A percentile compares a stretch with the other conserved stretches of the same genome.
Evolutionary conservation across 805 yeast genomes (phyloP).

Genomic region (Yarrowia keelungensis): DNA sequence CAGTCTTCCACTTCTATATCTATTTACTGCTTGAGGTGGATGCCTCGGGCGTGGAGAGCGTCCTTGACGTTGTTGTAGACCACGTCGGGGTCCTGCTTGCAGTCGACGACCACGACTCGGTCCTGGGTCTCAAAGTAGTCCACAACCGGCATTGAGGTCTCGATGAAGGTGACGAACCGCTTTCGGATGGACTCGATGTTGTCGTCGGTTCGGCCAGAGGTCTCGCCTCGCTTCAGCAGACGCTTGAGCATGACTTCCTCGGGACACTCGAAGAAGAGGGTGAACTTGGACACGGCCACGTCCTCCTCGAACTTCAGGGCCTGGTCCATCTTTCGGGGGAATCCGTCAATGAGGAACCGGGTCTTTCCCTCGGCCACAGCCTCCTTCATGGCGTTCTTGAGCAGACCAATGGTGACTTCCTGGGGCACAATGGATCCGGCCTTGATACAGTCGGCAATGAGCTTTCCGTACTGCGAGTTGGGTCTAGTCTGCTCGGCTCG

Average conservation of each 20-base stretch:
- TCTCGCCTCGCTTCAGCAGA: slow-evolving; percentile 88
- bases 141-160: slow-evolving; percentile 36
- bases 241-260: slow-evolving; percentile 84
- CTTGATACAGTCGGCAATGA: slow-evolving; percentile 81
- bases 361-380: slow-evolving; percentile 57
- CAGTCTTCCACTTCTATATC: neutral
- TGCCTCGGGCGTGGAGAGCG: slow-evolving; percentile 58
- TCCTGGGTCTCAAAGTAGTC: slow-evolving; percentile 45
- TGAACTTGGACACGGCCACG: slow-evolving; percentile 51
- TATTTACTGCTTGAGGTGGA: slow-evolving; percentile 28
- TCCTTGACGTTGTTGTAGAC: slow-evolving; percentile 74
- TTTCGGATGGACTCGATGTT: slow-evolving; percentile 89
- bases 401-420: slow-evolving; percentile 81
- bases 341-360: slow-evolving; percentile 89
- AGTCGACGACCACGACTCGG: slow-evolving; percentile 77
- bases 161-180: slow-evolving; percentile 63
- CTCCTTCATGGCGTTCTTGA: slow-evolving; percentile 77
- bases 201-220: slow-evolving; percentile 93
- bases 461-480: slow-evolving; percentile 82
- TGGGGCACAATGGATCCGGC: slow-evolving; percentile 96
- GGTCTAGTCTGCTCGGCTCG: slow-evolving; percentile 88
- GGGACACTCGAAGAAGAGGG: slow-evolving; percentile 62
- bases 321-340: slow-evolving; percentile 98
- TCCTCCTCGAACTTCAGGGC: slow-evolving; percentile 89
- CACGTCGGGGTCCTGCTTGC: slow-evolving; percentile 79